Percentiles rank a stretch among this genome's conserved stretches.
Conservation (phyloP, 352 stramenopile genomes). For the Phytophthora constricta region DNA sequence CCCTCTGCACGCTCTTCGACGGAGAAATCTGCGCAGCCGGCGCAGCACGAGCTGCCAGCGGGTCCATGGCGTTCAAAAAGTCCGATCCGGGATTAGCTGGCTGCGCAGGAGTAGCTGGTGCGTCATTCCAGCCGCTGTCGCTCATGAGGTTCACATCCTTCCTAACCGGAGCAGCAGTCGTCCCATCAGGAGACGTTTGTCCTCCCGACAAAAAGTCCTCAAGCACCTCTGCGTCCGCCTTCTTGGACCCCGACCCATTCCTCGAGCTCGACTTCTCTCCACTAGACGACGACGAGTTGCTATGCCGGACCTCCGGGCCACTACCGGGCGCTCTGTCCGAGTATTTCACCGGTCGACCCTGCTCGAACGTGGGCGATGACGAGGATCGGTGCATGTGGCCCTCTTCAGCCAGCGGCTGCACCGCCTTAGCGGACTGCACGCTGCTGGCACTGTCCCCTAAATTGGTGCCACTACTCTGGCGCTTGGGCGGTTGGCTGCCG, state of each 20-base stretch:
- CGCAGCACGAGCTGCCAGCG: constrained; percentile 46
- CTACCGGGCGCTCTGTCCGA: constrained; percentile 49
- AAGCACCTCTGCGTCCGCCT: constrained; percentile 46
- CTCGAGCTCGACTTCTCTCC: constrained; percentile 36
- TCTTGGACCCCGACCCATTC: constrained; percentile 41
- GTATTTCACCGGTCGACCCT: constrained; percentile 70
- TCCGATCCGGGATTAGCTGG: constrained; percentile 39
- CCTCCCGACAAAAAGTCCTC: constrained; percentile 80
- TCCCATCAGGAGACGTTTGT: constrained; percentile 24
- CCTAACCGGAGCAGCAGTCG: constrained; percentile 8
- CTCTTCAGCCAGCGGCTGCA: constrained; percentile 21
- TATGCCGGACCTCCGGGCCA: constrained; percentile 32
- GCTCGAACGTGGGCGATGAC: constrained; percentile 53
- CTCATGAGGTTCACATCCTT: constrained; percentile 78
- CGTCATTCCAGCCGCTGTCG: constrained; percentile 60
- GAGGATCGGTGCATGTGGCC: constrained; percentile 50
- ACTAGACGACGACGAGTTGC: constrained; percentile 29
- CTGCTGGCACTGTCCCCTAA: constrained; percentile 31
- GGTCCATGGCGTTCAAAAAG: constrained; percentile 78
- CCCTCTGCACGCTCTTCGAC: constrained; percentile 33
- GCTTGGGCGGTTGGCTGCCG: constrained; percentile 33
- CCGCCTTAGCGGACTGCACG: constrained; percentile 19
- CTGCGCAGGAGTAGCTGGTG: constrained; percentile 26
- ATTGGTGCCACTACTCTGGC: constrained; percentile 21
- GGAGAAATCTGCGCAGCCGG: constrained; percentile 22